Evolutionary conservation across 768 basidiomycete species (phyloP).

Genomic region (Tubosaeta sp.): DNA sequence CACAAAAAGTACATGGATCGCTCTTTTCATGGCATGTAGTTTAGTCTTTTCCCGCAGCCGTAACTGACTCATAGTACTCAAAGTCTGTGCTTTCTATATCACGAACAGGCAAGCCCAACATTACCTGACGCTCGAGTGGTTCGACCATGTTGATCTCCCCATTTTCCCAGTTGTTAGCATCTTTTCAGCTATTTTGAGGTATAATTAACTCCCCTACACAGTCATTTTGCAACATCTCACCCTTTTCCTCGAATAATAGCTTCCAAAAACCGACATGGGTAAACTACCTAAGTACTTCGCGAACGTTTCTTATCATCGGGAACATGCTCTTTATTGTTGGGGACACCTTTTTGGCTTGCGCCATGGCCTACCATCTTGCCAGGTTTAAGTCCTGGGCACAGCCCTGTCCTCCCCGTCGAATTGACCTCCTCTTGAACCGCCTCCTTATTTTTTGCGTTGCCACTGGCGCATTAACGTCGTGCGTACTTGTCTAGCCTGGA

Average conservation of each 20-base stretch:
- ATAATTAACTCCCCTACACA: not conserved
- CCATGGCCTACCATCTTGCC: slow-evolving; percentile 22
- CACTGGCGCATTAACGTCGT: slow-evolving; percentile 25
- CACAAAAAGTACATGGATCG: slow-evolving; percentile 11
- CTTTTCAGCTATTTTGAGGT: slow-evolving; percentile 14
- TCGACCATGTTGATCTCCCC: not conserved
- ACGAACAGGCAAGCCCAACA: slow-evolving; percentile 13
- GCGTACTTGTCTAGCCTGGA: not conserved
- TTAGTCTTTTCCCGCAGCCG: not conserved
- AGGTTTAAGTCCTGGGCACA: slow-evolving; percentile 10
- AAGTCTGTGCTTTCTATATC: slow-evolving; percentile 17
- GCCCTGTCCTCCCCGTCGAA: slow-evolving; percentile 4
- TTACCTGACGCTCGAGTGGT: not conserved
- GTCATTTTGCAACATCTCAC: not conserved
- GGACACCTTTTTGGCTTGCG: slow-evolving; percentile 17
- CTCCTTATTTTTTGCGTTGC: slow-evolving; percentile 23
- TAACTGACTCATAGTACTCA: not conserved
- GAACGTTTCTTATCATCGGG: slow-evolving; percentile 13
- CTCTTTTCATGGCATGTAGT: slow-evolving; percentile 17
- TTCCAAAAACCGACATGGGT: slow-evolving; percentile 7
- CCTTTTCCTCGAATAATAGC: slow-evolving; percentile 1
- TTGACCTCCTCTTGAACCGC: slow-evolving; percentile 20
- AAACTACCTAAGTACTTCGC: not conserved
- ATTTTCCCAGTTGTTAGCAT: slow-evolving; percentile 17
- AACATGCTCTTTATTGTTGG: slow-evolving; percentile 25